Evolutionary conservation across 108 stramenopile genomes (phyloP).

Genomic region (Fistulifera pelliculosa): DNA sequence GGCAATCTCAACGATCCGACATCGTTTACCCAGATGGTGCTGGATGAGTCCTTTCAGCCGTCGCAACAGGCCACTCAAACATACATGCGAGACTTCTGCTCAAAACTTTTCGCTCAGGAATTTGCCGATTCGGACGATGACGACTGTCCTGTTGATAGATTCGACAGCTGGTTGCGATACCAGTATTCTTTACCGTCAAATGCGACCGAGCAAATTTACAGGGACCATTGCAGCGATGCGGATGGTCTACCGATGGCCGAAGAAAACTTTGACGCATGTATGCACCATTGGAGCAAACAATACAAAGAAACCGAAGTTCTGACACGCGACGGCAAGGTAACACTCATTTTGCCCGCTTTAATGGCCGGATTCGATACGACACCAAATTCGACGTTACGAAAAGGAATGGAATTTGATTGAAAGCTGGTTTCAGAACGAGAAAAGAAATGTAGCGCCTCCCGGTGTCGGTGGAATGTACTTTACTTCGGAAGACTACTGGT

Average conservation of each 20-base stretch:
- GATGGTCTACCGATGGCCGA: conserved; percentile 22
- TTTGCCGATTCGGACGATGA: conserved; percentile 10
- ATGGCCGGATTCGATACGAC: conserved; percentile 20
- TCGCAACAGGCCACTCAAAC: conserved; percentile 23
- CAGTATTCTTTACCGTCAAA: conserved; percentile 9
- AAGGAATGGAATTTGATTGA: conserved; percentile 34
- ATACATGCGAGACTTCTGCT: conserved; percentile 30
- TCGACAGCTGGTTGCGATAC: conserved; percentile 32
- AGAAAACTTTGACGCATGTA: conserved; percentile 34
- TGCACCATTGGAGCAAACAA: conserved; percentile 24
- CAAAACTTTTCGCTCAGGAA: conserved; percentile 25
- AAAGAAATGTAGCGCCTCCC: conserved; percentile 14
- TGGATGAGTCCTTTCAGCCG: conserved; percentile 38
- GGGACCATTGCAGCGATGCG: conserved; percentile 29
- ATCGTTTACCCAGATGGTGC: conserved; percentile 27
- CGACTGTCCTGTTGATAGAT: conserved; percentile 37
- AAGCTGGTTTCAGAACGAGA: conserved; percentile 24
- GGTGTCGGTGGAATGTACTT: conserved; percentile 19
- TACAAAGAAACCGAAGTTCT: conserved; percentile 12
- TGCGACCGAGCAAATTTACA: conserved; percentile 14
- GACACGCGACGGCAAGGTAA: conserved; percentile 20
- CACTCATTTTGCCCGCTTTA: conserved; percentile 20
- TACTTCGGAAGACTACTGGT: conserved; percentile 31
- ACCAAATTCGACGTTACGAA: conserved; percentile 23
- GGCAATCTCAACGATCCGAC: conserved; percentile 34